phyloP scores from a whole-genome alignment of 2,329 filamentous ascomycete genomes.

The Diaporthe longicolla region DNA sequence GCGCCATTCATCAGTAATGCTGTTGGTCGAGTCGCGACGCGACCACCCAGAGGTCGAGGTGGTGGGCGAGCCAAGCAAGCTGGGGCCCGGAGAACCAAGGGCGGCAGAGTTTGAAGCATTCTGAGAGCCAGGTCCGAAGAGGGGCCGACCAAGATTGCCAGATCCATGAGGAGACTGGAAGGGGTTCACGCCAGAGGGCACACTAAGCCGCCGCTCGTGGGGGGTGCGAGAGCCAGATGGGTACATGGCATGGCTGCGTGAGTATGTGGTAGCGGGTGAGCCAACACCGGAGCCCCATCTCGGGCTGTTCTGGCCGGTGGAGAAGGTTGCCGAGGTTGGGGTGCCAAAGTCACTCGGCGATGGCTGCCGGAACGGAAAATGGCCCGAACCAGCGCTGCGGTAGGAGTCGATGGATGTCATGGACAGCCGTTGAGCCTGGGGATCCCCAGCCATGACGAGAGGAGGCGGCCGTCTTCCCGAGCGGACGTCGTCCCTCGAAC shows the following conservation, averaged over 20 bases:
- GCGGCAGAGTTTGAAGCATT: constrained; percentile 69
- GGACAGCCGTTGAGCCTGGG: constrained; percentile 72
- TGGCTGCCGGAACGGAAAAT: constrained; percentile 75
- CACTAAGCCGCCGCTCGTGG: constrained; percentile 80
- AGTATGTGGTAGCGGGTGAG: constrained; percentile 80
- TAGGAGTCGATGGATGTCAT: constrained; percentile 79
- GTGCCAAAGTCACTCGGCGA: constrained; percentile 85
- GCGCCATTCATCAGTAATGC: constrained; percentile 79
- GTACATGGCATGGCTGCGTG: constrained; percentile 81
- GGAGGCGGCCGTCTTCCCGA: constrained; percentile 80
- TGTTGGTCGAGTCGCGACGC: constrained; percentile 75
- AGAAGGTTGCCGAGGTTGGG: constrained; percentile 86
- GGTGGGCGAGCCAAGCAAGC: constrained; percentile 76
- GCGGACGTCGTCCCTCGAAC: constrained; percentile 72
- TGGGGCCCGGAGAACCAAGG: constrained; percentile 70
- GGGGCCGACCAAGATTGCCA: constrained; percentile 65
- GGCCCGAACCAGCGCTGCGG: constrained; percentile 73
- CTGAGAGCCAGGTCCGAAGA: constrained; percentile 66
- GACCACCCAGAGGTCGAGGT: constrained; percentile 70
- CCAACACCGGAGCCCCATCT: constrained; percentile 77
- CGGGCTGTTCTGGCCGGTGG: constrained; percentile 82
- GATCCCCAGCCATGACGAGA: constrained; percentile 86
- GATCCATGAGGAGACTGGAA: constrained; percentile 76
- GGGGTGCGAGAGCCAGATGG: constrained; percentile 73
- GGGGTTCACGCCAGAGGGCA: constrained; percentile 81